Base-by-base conservation (phyloP, 2,329 filamentous ascomycete species). In the Talaromyces marneffei region DNA sequence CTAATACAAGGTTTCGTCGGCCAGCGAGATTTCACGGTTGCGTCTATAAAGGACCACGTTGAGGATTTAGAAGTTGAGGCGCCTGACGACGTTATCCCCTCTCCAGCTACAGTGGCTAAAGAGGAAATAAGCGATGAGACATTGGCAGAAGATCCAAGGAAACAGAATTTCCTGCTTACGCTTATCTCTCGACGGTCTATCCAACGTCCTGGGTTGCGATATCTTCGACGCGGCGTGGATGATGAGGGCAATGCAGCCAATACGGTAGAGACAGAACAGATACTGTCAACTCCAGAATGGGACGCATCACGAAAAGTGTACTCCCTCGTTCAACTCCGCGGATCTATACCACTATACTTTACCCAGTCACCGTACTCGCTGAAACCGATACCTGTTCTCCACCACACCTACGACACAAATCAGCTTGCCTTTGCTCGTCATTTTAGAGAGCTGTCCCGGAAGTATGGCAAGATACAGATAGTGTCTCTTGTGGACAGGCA, bases 1-100 rank as follows among this genome's bases (percentile, higher is more conserved):
- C 68, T 99, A 3, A 89, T 99, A 76, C 94, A 97, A 75, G 94
- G 94, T 0, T 99, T 97, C 67, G 85, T 99, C 20, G 93, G 93
- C 1, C 94, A 97, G 74, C 82, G 85, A 64, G 80, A 86, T 2
- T 97, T 99, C 71, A 83, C 87, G 8, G 85, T 92, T 25, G 88
- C 91, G 31, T 71, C 65, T 33, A 12, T n/a, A 16, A 57, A 53
- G 23, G 33, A 54, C 14, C 37, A 50, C 20, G 16, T 25, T 20
- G 33, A 52, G 16, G 18, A 4, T 37, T 68, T 10, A 61, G 67
- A 14, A 35, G 64, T n/a, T 44, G 64, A 52, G 23, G 29, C 39
- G 3, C 12, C 57, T 39, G 56, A 62, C 7, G 61, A 63, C 14
- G 42, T 54, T 6, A 55, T 62, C 9, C 52, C 63, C 35, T 18